Conservation (phyloP, 495 filamentous ascomycete species). For the Penicillium atrosanguineum region DNA sequence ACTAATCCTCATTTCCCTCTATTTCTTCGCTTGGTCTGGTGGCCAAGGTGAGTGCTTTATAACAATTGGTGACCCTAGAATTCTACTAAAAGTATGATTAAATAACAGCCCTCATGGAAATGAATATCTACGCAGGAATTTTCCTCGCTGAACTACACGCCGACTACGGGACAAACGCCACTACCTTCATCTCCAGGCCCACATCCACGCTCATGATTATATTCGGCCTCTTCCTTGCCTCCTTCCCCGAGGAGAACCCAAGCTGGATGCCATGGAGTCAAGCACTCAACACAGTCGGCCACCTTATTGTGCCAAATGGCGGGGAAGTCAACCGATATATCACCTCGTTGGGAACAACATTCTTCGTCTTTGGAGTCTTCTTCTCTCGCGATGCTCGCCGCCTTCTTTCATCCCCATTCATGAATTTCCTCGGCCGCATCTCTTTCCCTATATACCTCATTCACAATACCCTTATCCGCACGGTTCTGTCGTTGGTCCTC, state of each 20-base stretch:
- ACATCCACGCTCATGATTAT: constrained; percentile 8
- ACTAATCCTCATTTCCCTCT: constrained; percentile 11
- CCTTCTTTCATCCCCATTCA: constrained; percentile 9
- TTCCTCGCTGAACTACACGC: constrained; percentile 14
- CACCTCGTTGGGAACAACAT: background rate
- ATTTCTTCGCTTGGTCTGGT: constrained; percentile 10
- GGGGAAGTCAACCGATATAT: constrained; percentile 9
- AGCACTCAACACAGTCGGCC: background rate
- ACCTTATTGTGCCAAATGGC: background rate
- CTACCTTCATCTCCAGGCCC: constrained; percentile 7
- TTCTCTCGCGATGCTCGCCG: constrained; percentile 10
- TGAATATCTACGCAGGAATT: constrained; percentile 18
- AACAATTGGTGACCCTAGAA: background rate
- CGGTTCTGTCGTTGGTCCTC: constrained; percentile 12
- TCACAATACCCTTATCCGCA: constrained; percentile 20
- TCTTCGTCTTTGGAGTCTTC: constrained; percentile 1
- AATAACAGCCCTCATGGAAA: constrained; percentile 13
- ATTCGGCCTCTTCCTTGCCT: constrained; percentile 10
- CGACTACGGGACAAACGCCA: constrained; percentile 9
- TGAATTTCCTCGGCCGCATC: constrained; percentile 18
- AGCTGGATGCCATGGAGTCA: constrained; percentile 17
- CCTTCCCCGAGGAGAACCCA: constrained; percentile 14
- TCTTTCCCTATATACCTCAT: constrained; percentile 23
- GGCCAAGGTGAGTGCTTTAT: constrained; percentile 5
- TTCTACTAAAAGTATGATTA: background rate